phyloP scores from a whole-genome alignment of 2,329 filamentous ascomycete genomes.

The Aspergillus novoparasiticus region DNA sequence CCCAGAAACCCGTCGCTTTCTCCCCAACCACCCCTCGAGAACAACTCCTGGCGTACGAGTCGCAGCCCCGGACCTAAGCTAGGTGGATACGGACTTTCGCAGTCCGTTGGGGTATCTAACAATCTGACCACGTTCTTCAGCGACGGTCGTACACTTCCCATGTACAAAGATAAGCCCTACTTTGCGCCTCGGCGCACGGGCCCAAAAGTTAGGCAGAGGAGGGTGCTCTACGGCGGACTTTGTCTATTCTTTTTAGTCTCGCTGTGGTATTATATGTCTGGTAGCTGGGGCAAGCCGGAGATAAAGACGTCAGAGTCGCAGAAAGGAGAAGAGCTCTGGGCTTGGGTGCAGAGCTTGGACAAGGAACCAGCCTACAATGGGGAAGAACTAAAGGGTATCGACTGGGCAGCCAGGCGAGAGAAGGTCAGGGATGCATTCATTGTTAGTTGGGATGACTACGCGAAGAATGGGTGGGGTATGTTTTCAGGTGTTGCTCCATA shows the following conservation, averaged over 20 bases:
- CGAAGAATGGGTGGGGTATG: constrained; percentile 91
- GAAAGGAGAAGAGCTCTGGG: constrained; percentile 52
- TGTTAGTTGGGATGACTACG: constrained; percentile 90
- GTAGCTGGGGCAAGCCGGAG: constrained; percentile 21
- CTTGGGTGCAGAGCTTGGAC: constrained; percentile 59
- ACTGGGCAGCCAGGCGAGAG: constrained; percentile 79
- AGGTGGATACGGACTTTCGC: constrained; percentile 41
- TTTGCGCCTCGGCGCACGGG: constrained; percentile 55
- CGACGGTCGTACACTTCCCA: constrained; percentile 68
- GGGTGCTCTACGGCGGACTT: constrained; percentile 60
- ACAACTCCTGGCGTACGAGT: constrained; percentile 64
- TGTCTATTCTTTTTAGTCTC: constrained; percentile 57
- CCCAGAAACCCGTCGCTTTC: constrained; percentile 70
- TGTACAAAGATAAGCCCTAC: constrained; percentile 99
- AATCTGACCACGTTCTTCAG: constrained; percentile 68
- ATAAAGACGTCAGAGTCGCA: constrained; percentile 24
- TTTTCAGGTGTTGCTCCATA: constrained; percentile 20
- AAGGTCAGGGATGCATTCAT: constrained; percentile 87
- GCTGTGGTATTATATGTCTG: constrained; percentile 65
- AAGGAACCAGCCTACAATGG: constrained; percentile 34
- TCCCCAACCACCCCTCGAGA: constrained; percentile 64
- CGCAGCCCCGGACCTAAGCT: constrained; percentile 47
- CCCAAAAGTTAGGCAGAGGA: constrained; percentile 64
- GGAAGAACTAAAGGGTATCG: constrained; percentile 45
- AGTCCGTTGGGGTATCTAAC: constrained; percentile 57